A percentile compares a stretch with the other conserved stretches of the same genome.
Conservation (phyloP, 768 basidiomycete species). For the Hysterangium stoloniferum region DNA sequence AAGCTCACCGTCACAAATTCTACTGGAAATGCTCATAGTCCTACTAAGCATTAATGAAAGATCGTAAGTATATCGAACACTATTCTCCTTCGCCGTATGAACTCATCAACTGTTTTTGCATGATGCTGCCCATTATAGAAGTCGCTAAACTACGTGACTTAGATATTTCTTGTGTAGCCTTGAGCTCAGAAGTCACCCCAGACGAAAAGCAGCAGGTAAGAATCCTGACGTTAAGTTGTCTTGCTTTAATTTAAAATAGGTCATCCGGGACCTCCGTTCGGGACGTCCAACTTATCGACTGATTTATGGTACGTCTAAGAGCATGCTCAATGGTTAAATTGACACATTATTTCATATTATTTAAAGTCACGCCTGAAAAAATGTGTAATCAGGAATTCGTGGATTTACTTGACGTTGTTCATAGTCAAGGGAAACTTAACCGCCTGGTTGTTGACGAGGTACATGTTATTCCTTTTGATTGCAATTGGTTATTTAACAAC, state of each 20-base stretch:
- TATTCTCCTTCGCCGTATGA: neutral
- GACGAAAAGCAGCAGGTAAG: slow-evolving; percentile 49
- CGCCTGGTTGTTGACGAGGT: slow-evolving; percentile 81
- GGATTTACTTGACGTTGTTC: slow-evolving; percentile 38
- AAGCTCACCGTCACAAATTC: slow-evolving; percentile 15
- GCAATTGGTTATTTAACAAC: slow-evolving; percentile 3
- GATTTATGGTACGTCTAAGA: slow-evolving; percentile 52
- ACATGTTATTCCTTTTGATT: slow-evolving; percentile 11
- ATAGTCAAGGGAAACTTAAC: slow-evolving; percentile 53
- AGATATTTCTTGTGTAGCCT: slow-evolving; percentile 48
- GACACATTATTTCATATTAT: neutral
- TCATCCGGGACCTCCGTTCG: slow-evolving; percentile 51
- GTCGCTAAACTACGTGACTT: slow-evolving; percentile 49
- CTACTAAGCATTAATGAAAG: slow-evolving; percentile 65
- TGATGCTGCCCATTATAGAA: slow-evolving; percentile 35
- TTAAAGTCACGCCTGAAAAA: slow-evolving; percentile 69
- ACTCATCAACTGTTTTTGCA: neutral
- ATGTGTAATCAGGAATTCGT: slow-evolving; percentile 49
- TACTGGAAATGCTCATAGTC: neutral
- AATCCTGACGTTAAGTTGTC: neutral
- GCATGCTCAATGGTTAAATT: neutral
- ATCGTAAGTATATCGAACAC: slow-evolving; percentile 43
- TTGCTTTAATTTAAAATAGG: slow-evolving; percentile 31
- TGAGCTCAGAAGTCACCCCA: slow-evolving; percentile 57
- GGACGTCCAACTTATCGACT: slow-evolving; percentile 52